Conservation (phyloP, 495 filamentous ascomycete genomes). For the Penicillium bialowiezense region DNA sequence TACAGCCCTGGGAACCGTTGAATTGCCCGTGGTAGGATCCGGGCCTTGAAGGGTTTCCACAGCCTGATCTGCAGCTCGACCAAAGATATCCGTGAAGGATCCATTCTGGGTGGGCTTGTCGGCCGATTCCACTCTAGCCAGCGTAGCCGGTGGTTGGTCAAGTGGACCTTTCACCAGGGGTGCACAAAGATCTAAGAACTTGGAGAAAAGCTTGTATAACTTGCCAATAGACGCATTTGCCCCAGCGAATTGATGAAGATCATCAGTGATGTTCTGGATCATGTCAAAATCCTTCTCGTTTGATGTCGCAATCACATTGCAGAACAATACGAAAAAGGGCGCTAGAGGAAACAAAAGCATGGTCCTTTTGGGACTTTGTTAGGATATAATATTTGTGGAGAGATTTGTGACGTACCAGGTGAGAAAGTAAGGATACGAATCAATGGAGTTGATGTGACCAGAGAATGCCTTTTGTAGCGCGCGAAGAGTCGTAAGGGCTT, state of each 20-base stretch:
- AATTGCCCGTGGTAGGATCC: neutral
- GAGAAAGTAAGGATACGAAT: conserved; percentile 30
- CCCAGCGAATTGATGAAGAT: conserved; percentile 24
- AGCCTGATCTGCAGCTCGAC: neutral
- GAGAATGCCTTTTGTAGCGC: conserved; percentile 23
- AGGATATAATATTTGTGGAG: neutral
- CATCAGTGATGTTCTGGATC: conserved; percentile 27
- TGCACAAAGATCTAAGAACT: conserved; percentile 25
- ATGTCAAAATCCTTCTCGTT: conserved; percentile 28
- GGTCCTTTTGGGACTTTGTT: conserved; percentile 18
- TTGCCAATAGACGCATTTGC: conserved; percentile 26
- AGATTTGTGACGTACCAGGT: conserved; percentile 19
- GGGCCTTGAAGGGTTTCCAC: conserved; percentile 1
- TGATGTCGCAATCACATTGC: conserved; percentile 32
- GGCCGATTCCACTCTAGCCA: neutral
- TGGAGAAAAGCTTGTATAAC: conserved; percentile 27
- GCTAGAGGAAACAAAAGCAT: conserved; percentile 30
- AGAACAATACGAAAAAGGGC: conserved; percentile 34
- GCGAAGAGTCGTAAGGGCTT: conserved; percentile 21
- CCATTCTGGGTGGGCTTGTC: neutral
- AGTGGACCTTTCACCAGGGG: conserved; percentile 15
- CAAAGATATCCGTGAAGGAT: conserved; percentile 6
- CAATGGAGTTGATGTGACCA: conserved; percentile 12
- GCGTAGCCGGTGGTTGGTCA: neutral
- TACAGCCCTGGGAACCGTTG: conserved; percentile 9